Evolutionary conservation across 345 rosid genomes (phyloP), one percentile per base, ranked within the genome.

Genomic region (Heritiera littoralis): DNA sequence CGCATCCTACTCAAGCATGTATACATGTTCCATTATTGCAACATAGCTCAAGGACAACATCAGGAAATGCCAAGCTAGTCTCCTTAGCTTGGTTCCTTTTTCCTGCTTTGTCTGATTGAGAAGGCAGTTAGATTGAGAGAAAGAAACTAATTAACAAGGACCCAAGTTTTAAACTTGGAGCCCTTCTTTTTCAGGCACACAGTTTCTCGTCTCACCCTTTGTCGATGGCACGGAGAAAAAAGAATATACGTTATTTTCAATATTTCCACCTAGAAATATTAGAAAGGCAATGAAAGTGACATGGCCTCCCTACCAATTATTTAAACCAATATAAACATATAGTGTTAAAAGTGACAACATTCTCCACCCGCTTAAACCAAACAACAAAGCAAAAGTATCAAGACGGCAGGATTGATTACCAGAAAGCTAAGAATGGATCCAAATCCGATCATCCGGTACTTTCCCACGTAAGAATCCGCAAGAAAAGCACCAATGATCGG

Each of bases 401-500:
- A n/a, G 51, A 40, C 43, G 38, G 38, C 38, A 40, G 7, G 49
- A 13, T 9, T 43, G 72, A 1, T 54, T 82, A 92, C 97, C 91
- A 88, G 61, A 23, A 92, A 88, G 77, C 83, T 85, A 20, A 75
- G 32, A 38, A 80, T 52, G 75, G 86, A 89, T 9, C 94, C 97
- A 45, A 82, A 78, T 0, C 88, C 90, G 75, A 93, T 88, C 74
- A 87, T 90, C 1, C 60, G 72, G 81, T 70, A 89, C 5, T 91
- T 90, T 60, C 97, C 98, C 8, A 88, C 55, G 65, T 69, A 92
- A 75, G 93, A 92, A 84, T 93, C 97, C 2, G 92, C 92, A 9
- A 89, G 73, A 58, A 93, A 81, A 11, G 95, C 94, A 17, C 91
- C 92, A 30, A 89, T 1, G 30, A 87, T 58, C n/a, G 98, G 97